Percentiles rank a stretch among this genome's conserved stretches.
These are phyloP conservation scores for Eucalyptus regnans DNA, from an alignment of 345 rosid species.

Conservation along the genomic window DNA sequence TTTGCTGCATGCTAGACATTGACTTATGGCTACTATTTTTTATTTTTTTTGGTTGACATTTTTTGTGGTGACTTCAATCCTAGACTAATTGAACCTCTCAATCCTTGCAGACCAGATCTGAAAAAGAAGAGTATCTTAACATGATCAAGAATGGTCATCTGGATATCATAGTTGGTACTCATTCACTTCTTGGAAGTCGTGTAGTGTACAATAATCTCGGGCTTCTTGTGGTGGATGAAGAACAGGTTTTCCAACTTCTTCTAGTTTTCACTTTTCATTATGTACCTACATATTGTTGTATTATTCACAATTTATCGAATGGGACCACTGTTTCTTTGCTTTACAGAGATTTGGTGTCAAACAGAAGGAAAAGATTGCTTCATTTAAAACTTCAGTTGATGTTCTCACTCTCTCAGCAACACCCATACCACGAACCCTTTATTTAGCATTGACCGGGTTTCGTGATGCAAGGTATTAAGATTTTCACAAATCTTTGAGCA, in stretches of 20 bases:
- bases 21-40: background rate
- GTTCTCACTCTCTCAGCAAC: slow-evolving; percentile 95
- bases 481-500: background rate
- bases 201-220: slow-evolving; percentile 88
- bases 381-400: slow-evolving; percentile 89
- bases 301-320: background rate
- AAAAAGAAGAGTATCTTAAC: slow-evolving; percentile 53
- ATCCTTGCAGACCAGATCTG: slow-evolving; percentile 62
- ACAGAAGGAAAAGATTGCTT: slow-evolving; percentile 96
- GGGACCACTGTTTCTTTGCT: slow-evolving; percentile 5
- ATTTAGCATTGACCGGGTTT: slow-evolving; percentile 92
- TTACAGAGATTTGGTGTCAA: slow-evolving; percentile 93
- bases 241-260: slow-evolving; percentile 58
- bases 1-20: background rate
- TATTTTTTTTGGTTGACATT: background rate
- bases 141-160: slow-evolving; percentile 77
- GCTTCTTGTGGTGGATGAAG: slow-evolving; percentile 96
- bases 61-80: background rate
- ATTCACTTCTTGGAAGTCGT: slow-evolving; percentile 91
- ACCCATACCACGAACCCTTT: slow-evolving; percentile 94
- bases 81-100: slow-evolving; percentile 7
- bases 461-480: slow-evolving; percentile 89
- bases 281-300: background rate
- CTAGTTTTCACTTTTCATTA: background rate
- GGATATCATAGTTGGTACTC: slow-evolving; percentile 87